Percentiles rank a stretch among this genome's conserved stretches.
Conservation (phyloP, 192 early-diverging fungal species). For the Podila horticola region DNA sequence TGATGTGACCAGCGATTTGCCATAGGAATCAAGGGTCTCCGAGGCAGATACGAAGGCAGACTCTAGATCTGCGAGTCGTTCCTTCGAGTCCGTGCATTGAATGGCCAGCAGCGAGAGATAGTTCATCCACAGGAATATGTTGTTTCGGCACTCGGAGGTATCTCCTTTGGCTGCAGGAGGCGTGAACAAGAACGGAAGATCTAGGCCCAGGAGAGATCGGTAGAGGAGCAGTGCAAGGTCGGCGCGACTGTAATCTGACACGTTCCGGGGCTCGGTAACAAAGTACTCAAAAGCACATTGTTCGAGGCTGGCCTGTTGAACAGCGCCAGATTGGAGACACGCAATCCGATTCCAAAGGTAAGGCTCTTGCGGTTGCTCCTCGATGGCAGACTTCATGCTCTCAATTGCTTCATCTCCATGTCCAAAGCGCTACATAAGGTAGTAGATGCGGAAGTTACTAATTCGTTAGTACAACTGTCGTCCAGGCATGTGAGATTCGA, state of each 20-base stretch:
- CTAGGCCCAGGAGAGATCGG: constrained; percentile 21
- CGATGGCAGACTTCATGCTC: constrained; percentile 4
- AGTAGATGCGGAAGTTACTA: neutral
- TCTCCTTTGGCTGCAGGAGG: constrained; percentile 6
- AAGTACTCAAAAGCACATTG: constrained; percentile 23
- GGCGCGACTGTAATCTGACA: neutral
- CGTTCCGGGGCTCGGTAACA: neutral
- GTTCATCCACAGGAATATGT: constrained; percentile 47
- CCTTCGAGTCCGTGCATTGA: neutral
- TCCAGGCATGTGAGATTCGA: neutral
- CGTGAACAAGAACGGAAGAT: constrained; percentile 4
- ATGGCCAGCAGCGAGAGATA: constrained; percentile 36
- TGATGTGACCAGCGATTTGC: constrained; percentile 1
- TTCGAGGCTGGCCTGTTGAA: constrained; percentile 12
- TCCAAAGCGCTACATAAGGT: constrained; percentile 16
- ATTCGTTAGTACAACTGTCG: neutral
- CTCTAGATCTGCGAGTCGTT: constrained; percentile 8
- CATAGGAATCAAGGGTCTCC: neutral
- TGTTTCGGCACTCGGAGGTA: constrained; percentile 5
- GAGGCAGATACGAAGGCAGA: constrained; percentile 6
- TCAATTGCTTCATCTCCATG: neutral
- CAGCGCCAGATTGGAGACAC: constrained; percentile 4
- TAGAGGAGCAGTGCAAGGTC: constrained; percentile 23
- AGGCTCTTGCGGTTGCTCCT: constrained; percentile 15
- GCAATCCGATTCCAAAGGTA: constrained; percentile 48